Conservation (phyloP, 805 yeast species). For the Yarrowia alimentaria region DNA sequence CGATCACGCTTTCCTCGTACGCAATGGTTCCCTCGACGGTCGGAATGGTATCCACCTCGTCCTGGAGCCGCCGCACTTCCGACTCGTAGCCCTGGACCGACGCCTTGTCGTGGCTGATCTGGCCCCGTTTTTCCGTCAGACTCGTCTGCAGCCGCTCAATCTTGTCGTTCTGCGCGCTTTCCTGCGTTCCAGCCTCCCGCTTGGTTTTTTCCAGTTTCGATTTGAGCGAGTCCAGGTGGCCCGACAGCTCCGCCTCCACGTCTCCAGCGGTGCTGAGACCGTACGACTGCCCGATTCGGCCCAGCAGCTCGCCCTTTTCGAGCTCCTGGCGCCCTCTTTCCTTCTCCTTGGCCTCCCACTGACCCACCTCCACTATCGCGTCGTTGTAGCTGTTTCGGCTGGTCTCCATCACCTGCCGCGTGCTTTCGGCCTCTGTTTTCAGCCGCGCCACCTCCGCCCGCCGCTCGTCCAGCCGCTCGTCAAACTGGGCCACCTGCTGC, state of each 20-base stretch:
- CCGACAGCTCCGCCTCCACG: background rate
- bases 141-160: background rate
- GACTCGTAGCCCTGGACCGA: background rate
- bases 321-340: background rate
- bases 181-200: conserved; percentile 30
- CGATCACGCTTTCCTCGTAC: conserved; percentile 13
- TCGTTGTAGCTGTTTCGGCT: conserved; percentile 42
- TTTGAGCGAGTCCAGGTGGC: background rate
- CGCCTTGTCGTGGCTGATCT: background rate
- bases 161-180: conserved; percentile 8
- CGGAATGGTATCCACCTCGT: conserved; percentile 11
- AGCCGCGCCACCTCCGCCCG: conserved; percentile 34
- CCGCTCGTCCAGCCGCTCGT: background rate
- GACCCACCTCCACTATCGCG: conserved; percentile 54
- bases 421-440: conserved; percentile 34
- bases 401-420: conserved; percentile 35
- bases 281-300: background rate
- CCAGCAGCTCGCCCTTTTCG: background rate
- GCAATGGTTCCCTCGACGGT: conserved; percentile 18
- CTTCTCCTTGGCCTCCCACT: conserved; percentile 45
- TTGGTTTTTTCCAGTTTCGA: conserved; percentile 7
- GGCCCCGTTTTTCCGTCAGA: conserved; percentile 1
- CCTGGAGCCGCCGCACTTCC: conserved; percentile 4
- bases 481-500: conserved; percentile 24
- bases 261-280: background rate